Percentiles rank a stretch among this genome's conserved stretches.
These are phyloP conservation scores for Phytophthora hibernalis DNA, from an alignment of 352 stramenopile genomes.

Conservation along the genomic window DNA sequence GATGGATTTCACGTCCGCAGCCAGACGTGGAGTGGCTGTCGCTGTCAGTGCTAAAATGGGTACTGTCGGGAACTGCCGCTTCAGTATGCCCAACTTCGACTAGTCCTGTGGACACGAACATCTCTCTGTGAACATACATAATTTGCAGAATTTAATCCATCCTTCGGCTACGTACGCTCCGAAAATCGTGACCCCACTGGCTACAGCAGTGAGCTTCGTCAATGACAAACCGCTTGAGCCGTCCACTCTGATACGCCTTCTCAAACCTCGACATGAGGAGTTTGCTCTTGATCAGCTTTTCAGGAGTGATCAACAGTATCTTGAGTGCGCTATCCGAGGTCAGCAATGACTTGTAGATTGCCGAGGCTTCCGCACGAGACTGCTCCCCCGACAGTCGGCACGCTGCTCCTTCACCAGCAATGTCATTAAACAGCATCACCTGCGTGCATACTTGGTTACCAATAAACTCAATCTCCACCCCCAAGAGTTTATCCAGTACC, in stretches of 20 bases:
- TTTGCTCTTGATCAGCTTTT: constrained; percentile 92
- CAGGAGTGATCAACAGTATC: constrained; percentile 93
- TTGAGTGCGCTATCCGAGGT: constrained; percentile 64
- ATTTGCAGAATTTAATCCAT: not conserved
- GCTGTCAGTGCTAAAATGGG: constrained; percentile 93
- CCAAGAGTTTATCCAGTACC: constrained; percentile 31
- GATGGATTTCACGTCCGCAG: constrained; percentile 78
- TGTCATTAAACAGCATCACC: constrained; percentile 81
- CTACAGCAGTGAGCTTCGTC: constrained; percentile 91
- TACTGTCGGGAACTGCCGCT: constrained; percentile 89
- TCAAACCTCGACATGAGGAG: constrained; percentile 92
- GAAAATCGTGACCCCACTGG: constrained; percentile 88
- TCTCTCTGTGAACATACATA: not conserved
- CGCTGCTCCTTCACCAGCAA: constrained; percentile 60
- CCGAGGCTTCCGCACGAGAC: constrained; percentile 53
- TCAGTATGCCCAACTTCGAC: constrained; percentile 92
- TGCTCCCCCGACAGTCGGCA: constrained; percentile 65
- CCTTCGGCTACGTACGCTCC: constrained; percentile 47
- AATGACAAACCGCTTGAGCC: constrained; percentile 93
- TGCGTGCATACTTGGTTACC: not conserved
- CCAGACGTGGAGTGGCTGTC: constrained; percentile 79
- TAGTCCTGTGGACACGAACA: constrained; percentile 73
- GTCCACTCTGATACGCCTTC: constrained; percentile 78
- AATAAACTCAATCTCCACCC: not conserved
- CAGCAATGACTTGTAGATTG: constrained; percentile 87